Conservation (phyloP, 2,329 filamentous ascomycete species). For the Colletotrichum navitas region DNA sequence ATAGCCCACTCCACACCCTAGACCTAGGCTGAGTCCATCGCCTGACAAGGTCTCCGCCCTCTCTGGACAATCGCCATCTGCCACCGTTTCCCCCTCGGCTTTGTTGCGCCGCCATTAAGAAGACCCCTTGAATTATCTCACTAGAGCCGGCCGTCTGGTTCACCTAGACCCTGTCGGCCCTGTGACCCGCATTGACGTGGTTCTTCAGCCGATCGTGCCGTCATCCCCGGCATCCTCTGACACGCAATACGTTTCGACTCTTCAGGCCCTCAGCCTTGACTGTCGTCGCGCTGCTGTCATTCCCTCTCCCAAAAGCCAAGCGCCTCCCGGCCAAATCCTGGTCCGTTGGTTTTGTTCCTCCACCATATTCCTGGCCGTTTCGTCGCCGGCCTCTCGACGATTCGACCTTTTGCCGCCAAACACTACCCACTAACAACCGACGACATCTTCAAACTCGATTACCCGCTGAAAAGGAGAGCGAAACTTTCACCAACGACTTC, state of each 20-base stretch:
- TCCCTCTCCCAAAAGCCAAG: slow-evolving; percentile 34
- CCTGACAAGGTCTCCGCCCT: background rate
- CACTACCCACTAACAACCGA: slow-evolving; percentile 4
- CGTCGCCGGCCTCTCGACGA: slow-evolving; percentile 25
- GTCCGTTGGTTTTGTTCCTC: slow-evolving; percentile 18
- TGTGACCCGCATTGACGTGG: slow-evolving; percentile 38
- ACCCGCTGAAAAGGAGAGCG: background rate
- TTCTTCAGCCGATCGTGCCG: slow-evolving; percentile 38
- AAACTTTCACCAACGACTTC: background rate
- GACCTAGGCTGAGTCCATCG: slow-evolving; percentile 14
- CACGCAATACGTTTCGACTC: slow-evolving; percentile 42
- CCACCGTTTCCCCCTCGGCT: slow-evolving; percentile 5
- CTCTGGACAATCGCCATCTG: slow-evolving; percentile 7
- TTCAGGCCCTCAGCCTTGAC: slow-evolving; percentile 21
- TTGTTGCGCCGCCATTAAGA: background rate
- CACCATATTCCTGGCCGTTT: slow-evolving; percentile 35
- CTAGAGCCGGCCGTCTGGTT: slow-evolving; percentile 25
- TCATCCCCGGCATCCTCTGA: slow-evolving; percentile 41
- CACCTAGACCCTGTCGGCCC: slow-evolving; percentile 29
- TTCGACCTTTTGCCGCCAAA: slow-evolving; percentile 4
- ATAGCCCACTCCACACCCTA: background rate
- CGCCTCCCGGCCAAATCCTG: slow-evolving; percentile 36
- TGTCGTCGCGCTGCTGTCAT: slow-evolving; percentile 32
- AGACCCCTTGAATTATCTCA: background rate
- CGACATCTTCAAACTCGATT: background rate